phyloP scores from a whole-genome alignment of 2,329 filamentous ascomycete species.

The Penicillium italicum region DNA sequence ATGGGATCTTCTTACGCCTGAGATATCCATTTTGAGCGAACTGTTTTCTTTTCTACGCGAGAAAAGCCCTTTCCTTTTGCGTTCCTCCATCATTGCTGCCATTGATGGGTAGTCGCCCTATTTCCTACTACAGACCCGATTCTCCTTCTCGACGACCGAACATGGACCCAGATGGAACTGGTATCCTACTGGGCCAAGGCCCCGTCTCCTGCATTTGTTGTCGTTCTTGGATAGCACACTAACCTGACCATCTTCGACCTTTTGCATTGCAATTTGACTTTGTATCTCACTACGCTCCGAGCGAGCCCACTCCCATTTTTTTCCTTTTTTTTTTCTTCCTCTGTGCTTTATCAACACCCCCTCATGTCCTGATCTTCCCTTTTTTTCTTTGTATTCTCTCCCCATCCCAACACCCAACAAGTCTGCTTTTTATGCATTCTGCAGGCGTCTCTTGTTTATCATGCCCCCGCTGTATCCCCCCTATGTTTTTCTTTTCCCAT shows the following conservation, averaged over 20 bases:
- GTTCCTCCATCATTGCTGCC: constrained; percentile 12
- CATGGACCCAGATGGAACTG: constrained; percentile 20
- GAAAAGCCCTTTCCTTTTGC: constrained; percentile 22
- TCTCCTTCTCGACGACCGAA: constrained; percentile 15
- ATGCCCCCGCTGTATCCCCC: constrained; percentile 21
- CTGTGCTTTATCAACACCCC: constrained; percentile 21
- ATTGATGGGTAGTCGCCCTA: constrained; percentile 10
- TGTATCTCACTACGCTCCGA: constrained; percentile 19
- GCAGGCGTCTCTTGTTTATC: constrained; percentile 35
- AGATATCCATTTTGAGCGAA: constrained; percentile 31
- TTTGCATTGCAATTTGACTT: constrained; percentile 15
- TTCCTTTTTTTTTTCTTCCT: constrained; percentile 18
- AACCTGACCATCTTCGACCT: constrained; percentile 13
- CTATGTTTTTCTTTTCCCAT: constrained; percentile 14
- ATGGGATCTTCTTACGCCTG: constrained; percentile 28
- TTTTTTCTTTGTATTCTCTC: constrained; percentile 17
- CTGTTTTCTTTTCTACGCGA: constrained; percentile 21
- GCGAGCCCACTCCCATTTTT: constrained; percentile 15
- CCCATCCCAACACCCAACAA: constrained; percentile 6
- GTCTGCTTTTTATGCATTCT: constrained; percentile 35
- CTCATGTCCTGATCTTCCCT: constrained; percentile 22
- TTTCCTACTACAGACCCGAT: constrained; percentile 7
- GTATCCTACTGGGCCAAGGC: constrained; percentile 16
- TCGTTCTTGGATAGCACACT: constrained; percentile 10
- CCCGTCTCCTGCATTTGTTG: constrained; percentile 18